phyloP scores from a whole-genome alignment of 352 stramenopile species.

The Phytophthora tentaculata region DNA sequence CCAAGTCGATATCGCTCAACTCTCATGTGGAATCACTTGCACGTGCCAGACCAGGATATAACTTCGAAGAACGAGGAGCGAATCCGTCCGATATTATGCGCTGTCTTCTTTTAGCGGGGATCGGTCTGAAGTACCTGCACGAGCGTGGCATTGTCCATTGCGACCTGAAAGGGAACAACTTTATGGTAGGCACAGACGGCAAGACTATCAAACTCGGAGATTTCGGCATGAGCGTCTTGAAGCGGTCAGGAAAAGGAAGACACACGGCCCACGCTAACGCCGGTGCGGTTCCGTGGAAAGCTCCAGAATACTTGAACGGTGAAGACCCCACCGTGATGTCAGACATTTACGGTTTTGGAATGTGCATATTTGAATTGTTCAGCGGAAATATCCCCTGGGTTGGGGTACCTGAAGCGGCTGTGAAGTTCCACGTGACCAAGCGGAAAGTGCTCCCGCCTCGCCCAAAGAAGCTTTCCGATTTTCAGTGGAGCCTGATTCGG shows the following conservation, averaged over 20 bases:
- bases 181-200: slow-evolving; percentile 36
- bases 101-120: slow-evolving; percentile 28
- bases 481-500: slow-evolving; percentile 41
- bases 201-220: slow-evolving; percentile 43
- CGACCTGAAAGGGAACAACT: slow-evolving; percentile 47
- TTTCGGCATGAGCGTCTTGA: slow-evolving; percentile 41
- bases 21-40: slow-evolving; percentile 30
- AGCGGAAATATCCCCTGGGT: slow-evolving; percentile 36
- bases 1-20: slow-evolving; percentile 26
- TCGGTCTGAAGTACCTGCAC: slow-evolving; percentile 48
- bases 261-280: slow-evolving; percentile 5
- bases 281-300: slow-evolving; percentile 39
- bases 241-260: slow-evolving; percentile 21
- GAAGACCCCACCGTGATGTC: slow-evolving; percentile 21
- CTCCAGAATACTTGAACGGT: slow-evolving; percentile 31
- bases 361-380: slow-evolving; percentile 45
- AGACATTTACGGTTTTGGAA: slow-evolving; percentile 40
- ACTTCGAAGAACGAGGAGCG: slow-evolving; percentile 21
- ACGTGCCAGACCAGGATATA: slow-evolving; percentile 8
- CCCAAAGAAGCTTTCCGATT: slow-evolving; percentile 13
- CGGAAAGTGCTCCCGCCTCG: slow-evolving; percentile 23
- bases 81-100: slow-evolving; percentile 33
- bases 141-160: slow-evolving; percentile 37
- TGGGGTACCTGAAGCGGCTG: slow-evolving; percentile 26
- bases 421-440: slow-evolving; percentile 38